Conservation (phyloP, 108 stramenopile species). For the Nitzschia palea region DNA sequence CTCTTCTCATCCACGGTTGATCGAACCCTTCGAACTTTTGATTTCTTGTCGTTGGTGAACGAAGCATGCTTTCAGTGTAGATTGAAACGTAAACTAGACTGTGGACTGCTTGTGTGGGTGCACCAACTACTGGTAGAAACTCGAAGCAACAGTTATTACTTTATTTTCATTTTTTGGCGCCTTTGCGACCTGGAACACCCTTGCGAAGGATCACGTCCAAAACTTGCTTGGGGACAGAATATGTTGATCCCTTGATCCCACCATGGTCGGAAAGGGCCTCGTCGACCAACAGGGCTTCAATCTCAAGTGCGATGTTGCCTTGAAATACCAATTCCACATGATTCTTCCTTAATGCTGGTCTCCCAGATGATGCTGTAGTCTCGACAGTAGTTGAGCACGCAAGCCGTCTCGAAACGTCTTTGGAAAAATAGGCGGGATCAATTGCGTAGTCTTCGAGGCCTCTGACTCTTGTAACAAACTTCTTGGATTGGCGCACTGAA, state of each 20-base stretch:
- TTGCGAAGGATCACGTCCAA: slow-evolving; percentile 61
- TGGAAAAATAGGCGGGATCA: slow-evolving; percentile 46
- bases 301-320: slow-evolving; percentile 71
- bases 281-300: slow-evolving; percentile 70
- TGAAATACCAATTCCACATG: slow-evolving; percentile 70
- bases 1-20: too few relatives aligned
- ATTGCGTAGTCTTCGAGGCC: slow-evolving; percentile 80
- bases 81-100: too few relatives aligned
- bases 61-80: too few relatives aligned
- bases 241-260: slow-evolving; percentile 62
- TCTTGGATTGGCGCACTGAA: slow-evolving; percentile 54
- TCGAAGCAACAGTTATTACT: too few relatives aligned
- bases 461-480: slow-evolving; percentile 71
- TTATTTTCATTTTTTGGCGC: background rate
- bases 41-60: too few relatives aligned
- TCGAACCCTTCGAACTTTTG: too few relatives aligned
- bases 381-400: slow-evolving; percentile 67
- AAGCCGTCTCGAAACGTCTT: slow-evolving; percentile 68
- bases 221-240: slow-evolving; percentile 54
- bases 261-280: slow-evolving; percentile 70
- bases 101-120: too few relatives aligned
- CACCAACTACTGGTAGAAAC: too few relatives aligned
- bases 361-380: slow-evolving; percentile 37
- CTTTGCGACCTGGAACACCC: slow-evolving; percentile 70
- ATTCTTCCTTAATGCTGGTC: slow-evolving; percentile 58